A percentile compares a stretch with the other conserved stretches of the same genome.
Evolutionary conservation across 2,329 filamentous ascomycete species (phyloP).

Genomic region (Monilinia polystroma): DNA sequence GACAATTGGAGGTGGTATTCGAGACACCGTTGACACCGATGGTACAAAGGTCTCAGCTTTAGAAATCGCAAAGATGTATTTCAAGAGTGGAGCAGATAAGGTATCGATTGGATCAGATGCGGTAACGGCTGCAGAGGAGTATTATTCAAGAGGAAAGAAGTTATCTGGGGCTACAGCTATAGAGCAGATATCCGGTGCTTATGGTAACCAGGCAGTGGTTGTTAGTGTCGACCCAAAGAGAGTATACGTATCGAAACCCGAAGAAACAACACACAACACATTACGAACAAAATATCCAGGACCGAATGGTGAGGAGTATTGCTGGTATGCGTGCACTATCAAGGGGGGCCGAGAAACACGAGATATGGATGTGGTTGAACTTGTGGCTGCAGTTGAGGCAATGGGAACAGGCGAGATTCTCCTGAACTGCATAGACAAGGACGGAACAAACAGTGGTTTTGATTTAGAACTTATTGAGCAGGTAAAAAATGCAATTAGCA

Average conservation of each 20-base stretch:
- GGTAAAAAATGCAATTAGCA: constrained; percentile 82
- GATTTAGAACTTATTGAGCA: constrained; percentile 87
- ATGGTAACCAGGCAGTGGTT: constrained; percentile 95
- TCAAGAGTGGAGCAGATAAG: constrained; percentile 95
- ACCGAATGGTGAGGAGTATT: constrained; percentile 73
- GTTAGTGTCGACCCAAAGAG: constrained; percentile 93
- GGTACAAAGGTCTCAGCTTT: constrained; percentile 84
- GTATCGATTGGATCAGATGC: constrained; percentile 96
- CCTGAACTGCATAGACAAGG: constrained; percentile 96
- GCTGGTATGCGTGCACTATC: constrained; percentile 98
- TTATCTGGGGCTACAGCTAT: constrained; percentile 84
- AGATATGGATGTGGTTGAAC: constrained; percentile 87
- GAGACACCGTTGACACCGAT: constrained; percentile 87
- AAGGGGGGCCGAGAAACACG: constrained; percentile 93
- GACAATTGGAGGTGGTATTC: constrained; percentile 92
- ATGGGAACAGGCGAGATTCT: constrained; percentile 95
- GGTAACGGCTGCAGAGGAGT: constrained; percentile 88
- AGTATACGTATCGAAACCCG: constrained; percentile 70
- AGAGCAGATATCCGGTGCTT: constrained; percentile 89
- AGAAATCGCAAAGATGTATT: constrained; percentile 94
- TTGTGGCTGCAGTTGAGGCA: constrained; percentile 85
- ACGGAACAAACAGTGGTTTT: constrained; percentile 92
- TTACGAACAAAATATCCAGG: constrained; percentile 69
- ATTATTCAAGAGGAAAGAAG: constrained; percentile 67
- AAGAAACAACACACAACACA: constrained; percentile 71